A percentile compares a stretch with the other conserved stretches of the same genome.
phyloP scores from a whole-genome alignment of 768 basidiomycete genomes.

The Hypholoma fasciculare region DNA sequence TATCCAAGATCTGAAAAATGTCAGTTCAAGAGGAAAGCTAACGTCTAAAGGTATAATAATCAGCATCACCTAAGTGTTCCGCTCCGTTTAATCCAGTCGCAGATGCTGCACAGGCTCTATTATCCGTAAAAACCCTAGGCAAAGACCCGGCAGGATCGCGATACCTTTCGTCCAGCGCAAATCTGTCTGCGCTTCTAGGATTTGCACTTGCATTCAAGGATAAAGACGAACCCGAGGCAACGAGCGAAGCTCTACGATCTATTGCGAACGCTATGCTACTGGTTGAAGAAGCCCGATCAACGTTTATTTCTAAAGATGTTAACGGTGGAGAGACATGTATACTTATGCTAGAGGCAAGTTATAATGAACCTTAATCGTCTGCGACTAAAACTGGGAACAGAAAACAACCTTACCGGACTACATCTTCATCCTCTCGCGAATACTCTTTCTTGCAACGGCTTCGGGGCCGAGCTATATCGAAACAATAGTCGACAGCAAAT shows the following conservation, averaged over 20 bases:
- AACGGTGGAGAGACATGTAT: slow-evolving; percentile 62
- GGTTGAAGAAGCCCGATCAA: slow-evolving; percentile 58
- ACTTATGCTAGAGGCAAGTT: slow-evolving; percentile 57
- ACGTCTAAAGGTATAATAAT: slow-evolving; percentile 50
- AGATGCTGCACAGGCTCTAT: slow-evolving; percentile 71
- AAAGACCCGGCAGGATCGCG: slow-evolving; percentile 69
- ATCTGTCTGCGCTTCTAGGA: slow-evolving; percentile 56
- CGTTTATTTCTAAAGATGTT: slow-evolving; percentile 57
- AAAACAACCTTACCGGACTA: slow-evolving; percentile 61
- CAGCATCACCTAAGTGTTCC: neutral
- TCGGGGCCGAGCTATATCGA: slow-evolving; percentile 50
- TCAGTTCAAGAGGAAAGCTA: slow-evolving; percentile 47
- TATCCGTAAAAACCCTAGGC: slow-evolving; percentile 74
- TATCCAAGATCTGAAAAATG: slow-evolving; percentile 56
- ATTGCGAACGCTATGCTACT: slow-evolving; percentile 81
- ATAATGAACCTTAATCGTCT: neutral
- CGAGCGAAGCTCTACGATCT: slow-evolving; percentile 70
- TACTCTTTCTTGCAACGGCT: slow-evolving; percentile 73
- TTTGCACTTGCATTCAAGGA: slow-evolving; percentile 56
- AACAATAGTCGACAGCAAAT: slow-evolving; percentile 66
- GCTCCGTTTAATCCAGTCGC: slow-evolving; percentile 3
- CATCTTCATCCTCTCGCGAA: slow-evolving; percentile 73
- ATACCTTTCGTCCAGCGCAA: slow-evolving; percentile 52
- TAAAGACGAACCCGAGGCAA: slow-evolving; percentile 59
- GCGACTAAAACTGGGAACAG: slow-evolving; percentile 32